Base-by-base conservation (phyloP, 345 rosid genomes). In the Dovyalis caffra region DNA sequence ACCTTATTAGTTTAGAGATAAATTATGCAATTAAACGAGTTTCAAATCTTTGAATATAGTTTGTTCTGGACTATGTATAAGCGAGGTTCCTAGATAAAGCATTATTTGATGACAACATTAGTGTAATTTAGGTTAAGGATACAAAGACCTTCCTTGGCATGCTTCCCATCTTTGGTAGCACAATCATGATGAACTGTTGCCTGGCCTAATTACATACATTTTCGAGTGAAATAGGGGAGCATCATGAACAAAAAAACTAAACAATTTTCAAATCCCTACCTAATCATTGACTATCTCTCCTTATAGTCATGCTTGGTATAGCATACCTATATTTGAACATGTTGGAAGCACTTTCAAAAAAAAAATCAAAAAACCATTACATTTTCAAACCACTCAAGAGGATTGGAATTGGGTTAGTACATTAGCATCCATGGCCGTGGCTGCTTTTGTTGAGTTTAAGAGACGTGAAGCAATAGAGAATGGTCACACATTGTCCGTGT, bases 131-230 rank as follows among this genome's bases (percentile, higher is more conserved):
- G 18, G 85, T 91, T 26, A 86, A 87, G 43, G 91, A 89, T 83
- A 77, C 89, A 75, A 85, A 74, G 81, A 77, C 82, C 18, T 85
- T 89, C 80, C 62, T 87, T 5, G 85, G 88, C 49, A 82, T 91
- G 31, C 74, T 74, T 67, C 96, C 96, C 14, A 87, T 89, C 31
- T 91, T 88, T 37, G 84, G 25, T 1, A 79, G 88, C 88, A 88
- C 92, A n/a, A 88, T 91, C 78, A 66, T 85, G 84, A 85, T 84
- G 92, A 89, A 80, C 74, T 84, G 89, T 47, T 89, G 91, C 80
- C 64, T 88, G 4, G 91, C 93, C 29, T 90, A 88, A 69, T 80
- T 91, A 5, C 76, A 70, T 37, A 91, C 93, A 49, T 89, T 88
- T 78, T 84, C 93, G 6, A n/a, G 88, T 88, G 40, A 76, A 83